Percentiles rank a stretch among this genome's conserved stretches.
These are phyloP conservation scores for Amanita rubescens DNA, from an alignment of 768 basidiomycete genomes.

Conservation along the genomic window DNA sequence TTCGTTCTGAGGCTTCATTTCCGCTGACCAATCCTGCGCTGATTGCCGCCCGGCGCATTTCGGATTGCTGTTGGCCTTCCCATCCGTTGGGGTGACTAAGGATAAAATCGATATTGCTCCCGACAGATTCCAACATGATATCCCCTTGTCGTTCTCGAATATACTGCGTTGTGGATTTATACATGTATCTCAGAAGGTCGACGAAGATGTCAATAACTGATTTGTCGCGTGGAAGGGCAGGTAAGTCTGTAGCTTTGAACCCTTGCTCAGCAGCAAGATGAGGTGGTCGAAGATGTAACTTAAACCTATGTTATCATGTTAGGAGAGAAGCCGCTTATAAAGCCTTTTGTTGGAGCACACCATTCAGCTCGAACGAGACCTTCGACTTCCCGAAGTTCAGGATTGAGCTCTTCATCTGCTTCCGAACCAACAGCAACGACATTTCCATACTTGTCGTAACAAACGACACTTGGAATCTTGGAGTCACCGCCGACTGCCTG, in stretches of 20 bases:
- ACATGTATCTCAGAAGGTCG: slow-evolving; percentile 36
- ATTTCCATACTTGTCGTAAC: no score
- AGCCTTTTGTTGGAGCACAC: no score
- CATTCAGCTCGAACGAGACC: no score
- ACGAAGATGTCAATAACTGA: slow-evolving; percentile 25
- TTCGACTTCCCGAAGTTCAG: no score
- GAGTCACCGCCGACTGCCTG: no score
- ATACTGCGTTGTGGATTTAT: slow-evolving; percentile 26
- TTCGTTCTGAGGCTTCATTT: slow-evolving; percentile 26
- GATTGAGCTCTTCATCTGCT: no score
- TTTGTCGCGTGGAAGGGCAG: slow-evolving; percentile 26
- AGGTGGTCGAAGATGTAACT: no score
- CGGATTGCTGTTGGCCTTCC: slow-evolving; percentile 38
- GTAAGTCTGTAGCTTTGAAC: not conserved
- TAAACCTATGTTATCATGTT: no score
- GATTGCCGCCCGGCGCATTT: slow-evolving; percentile 36
- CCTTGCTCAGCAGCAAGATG: no score
- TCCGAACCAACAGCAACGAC: no score
- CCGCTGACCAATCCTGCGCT: slow-evolving; percentile 34
- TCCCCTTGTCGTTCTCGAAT: slow-evolving; percentile 34
- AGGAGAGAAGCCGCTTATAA: no score
- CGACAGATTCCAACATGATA: slow-evolving; percentile 31
- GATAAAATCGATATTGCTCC: slow-evolving; percentile 31
- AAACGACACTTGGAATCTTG: no score
- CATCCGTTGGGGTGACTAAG: slow-evolving; percentile 46